phyloP scores from a whole-genome alignment of 2,329 filamentous ascomycete genomes.

The Fusarium sp. region DNA sequence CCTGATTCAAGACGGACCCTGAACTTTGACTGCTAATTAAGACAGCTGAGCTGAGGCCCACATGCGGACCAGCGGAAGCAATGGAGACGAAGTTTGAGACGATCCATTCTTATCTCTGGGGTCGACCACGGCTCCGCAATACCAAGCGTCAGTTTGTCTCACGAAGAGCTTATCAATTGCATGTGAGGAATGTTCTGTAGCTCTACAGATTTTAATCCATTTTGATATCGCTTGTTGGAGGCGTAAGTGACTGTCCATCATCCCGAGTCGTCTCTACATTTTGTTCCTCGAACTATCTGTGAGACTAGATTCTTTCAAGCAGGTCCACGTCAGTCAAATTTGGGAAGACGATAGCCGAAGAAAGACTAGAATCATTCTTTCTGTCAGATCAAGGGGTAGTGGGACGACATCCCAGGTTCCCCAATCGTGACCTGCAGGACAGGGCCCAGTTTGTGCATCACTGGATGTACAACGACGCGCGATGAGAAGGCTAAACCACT shows the following conservation, averaged over 20 bases:
- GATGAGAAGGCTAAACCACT: neutral
- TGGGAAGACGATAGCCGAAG: conserved; percentile 5
- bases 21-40: neutral
- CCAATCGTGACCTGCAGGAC: neutral
- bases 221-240: no score
- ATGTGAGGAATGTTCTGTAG: neutral
- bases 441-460: neutral
- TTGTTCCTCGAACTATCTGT: neutral
- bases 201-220: no score
- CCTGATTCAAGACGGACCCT: neutral
- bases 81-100: neutral
- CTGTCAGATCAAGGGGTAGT: conserved; percentile 3
- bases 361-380: conserved; percentile 3
- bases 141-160: neutral
- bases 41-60: neutral
- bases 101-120: neutral
- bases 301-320: neutral
- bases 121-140: neutral
- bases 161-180: neutral
- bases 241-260: no score
- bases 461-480: no score
- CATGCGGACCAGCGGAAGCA: neutral
- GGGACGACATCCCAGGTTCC: conserved; percentile 2
- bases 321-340: neutral
- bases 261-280: neutral